Percentiles rank a stretch among this genome's conserved stretches.
Conservation (phyloP, 208 protist genomes). For the Zelonia costaricensis region DNA sequence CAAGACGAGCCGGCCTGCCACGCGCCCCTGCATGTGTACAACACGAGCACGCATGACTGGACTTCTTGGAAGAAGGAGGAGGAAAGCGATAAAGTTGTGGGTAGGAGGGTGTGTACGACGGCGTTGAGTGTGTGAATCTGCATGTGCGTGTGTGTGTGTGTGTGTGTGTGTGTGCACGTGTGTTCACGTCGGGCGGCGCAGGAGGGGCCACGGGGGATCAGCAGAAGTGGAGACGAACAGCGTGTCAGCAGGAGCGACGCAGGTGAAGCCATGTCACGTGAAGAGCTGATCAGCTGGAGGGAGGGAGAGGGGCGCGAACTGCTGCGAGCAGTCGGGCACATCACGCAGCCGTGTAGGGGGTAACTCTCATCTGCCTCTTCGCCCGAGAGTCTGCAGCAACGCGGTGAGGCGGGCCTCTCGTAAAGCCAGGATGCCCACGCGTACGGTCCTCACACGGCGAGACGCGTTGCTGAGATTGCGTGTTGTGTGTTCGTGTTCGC, state of each 20-base stretch:
- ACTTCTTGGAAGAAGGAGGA: not conserved
- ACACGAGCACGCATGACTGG: constrained; percentile 21
- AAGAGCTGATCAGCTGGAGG: not conserved
- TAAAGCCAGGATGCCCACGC: too few relatives aligned
- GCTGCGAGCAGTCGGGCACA: too few relatives aligned
- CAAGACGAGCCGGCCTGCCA: constrained; percentile 50
- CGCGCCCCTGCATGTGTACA: constrained; percentile 20
- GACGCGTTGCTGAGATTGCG: too few relatives aligned
- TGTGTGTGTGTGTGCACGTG: constrained; percentile 5
- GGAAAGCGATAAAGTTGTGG: not conserved
- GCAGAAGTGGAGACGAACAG: not conserved
- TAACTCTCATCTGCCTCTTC: too few relatives aligned
- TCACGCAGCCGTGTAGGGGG: too few relatives aligned
- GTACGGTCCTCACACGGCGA: too few relatives aligned
- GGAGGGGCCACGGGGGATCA: not conserved
- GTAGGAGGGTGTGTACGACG: too few relatives aligned
- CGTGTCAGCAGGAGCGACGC: too few relatives aligned
- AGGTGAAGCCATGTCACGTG: not conserved
- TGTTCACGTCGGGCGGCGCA: not conserved
- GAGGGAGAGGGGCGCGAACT: not conserved
- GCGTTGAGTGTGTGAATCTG: not conserved
- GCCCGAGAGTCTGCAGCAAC: too few relatives aligned
- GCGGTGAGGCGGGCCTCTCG: too few relatives aligned
- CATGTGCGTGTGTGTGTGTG: not conserved
- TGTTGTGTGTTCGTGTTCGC: too few relatives aligned